These are phyloP conservation scores for Fragaria ananassa DNA, from an alignment of 306 rosid genomes.

Conservation along the genomic window DNA sequence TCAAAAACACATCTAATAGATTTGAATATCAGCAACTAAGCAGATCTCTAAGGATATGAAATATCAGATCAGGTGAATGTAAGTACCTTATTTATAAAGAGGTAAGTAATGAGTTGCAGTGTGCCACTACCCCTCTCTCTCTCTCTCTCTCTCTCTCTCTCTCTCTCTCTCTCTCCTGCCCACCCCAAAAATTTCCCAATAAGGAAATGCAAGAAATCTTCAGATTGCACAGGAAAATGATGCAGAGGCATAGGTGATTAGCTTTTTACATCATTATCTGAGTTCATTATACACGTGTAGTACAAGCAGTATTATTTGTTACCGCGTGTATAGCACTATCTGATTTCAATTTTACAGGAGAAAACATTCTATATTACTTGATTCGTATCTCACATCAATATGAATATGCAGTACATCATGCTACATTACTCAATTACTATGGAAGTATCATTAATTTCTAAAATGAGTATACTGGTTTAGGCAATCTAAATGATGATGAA, in stretches of 20 bases:
- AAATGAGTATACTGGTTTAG: too few relatives aligned
- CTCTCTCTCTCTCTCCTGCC: background rate
- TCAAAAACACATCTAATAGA: background rate
- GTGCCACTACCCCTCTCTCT: background rate
- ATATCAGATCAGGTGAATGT: background rate
- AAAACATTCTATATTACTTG: background rate
- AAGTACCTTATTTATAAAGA: conserved; percentile 6
- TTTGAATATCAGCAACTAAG: background rate
- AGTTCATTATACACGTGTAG: background rate
- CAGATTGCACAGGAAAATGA: background rate
- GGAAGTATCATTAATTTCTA: background rate
- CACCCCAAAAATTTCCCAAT: background rate
- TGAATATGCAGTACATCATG: background rate
- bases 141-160: background rate
- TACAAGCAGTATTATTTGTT: background rate
- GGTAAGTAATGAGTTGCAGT: background rate
- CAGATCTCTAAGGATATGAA: background rate
- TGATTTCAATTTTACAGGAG: background rate
- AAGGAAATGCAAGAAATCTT: background rate
- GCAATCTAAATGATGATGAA: too few relatives aligned
- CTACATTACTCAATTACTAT: background rate
- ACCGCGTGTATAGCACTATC: background rate
- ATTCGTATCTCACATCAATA: background rate
- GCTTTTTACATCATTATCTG: background rate
- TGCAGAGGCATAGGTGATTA: background rate